These are phyloP conservation scores for Colletotrichum sublineola DNA, from an alignment of 2,329 filamentous ascomycete species.

Conservation along the genomic window DNA sequence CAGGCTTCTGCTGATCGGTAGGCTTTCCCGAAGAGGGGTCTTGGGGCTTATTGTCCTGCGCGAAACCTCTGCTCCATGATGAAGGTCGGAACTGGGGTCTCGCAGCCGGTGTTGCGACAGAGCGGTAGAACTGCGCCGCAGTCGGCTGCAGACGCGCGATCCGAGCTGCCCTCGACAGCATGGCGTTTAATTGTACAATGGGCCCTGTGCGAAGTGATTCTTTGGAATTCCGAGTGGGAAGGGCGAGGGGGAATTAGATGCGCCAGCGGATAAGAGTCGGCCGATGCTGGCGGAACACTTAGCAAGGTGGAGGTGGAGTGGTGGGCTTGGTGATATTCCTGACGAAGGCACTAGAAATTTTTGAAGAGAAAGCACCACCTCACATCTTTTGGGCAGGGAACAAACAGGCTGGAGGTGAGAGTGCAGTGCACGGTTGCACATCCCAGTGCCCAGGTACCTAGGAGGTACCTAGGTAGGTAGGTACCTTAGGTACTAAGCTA, in stretches of 20 bases:
- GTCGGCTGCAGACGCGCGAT: slow-evolving; percentile 43
- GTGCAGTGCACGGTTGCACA: slow-evolving; percentile 13
- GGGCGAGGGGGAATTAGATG: not conserved
- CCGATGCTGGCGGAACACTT: slow-evolving; percentile 18
- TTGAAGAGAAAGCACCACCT: slow-evolving; percentile 34
- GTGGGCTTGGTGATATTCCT: slow-evolving; percentile 33
- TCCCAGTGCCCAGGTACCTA: not conserved
- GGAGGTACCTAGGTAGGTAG: not conserved
- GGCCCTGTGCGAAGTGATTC: not conserved
- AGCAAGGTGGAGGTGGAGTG: slow-evolving; percentile 28
- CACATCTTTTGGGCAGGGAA: slow-evolving; percentile 10
- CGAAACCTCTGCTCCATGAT: slow-evolving; percentile 41
- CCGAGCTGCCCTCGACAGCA: slow-evolving; percentile 45
- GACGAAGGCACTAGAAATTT: slow-evolving; percentile 42
- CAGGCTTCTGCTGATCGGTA: slow-evolving; percentile 27
- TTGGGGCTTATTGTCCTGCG: slow-evolving; percentile 35
- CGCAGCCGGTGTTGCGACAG: slow-evolving; percentile 37
- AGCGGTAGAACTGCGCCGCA: slow-evolving; percentile 41
- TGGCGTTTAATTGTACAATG: slow-evolving; percentile 27
- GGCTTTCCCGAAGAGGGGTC: slow-evolving; percentile 26
- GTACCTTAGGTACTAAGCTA: not conserved
- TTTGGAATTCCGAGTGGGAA: not conserved
- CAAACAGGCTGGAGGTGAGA: not conserved
- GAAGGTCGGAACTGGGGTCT: slow-evolving; percentile 37
- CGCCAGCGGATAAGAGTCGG: slow-evolving; percentile 21